Percentiles rank a stretch among this genome's conserved stretches.
Conservation (phyloP, 2,329 filamentous ascomycete species). For the Pestalotiopsis sp. region DNA sequence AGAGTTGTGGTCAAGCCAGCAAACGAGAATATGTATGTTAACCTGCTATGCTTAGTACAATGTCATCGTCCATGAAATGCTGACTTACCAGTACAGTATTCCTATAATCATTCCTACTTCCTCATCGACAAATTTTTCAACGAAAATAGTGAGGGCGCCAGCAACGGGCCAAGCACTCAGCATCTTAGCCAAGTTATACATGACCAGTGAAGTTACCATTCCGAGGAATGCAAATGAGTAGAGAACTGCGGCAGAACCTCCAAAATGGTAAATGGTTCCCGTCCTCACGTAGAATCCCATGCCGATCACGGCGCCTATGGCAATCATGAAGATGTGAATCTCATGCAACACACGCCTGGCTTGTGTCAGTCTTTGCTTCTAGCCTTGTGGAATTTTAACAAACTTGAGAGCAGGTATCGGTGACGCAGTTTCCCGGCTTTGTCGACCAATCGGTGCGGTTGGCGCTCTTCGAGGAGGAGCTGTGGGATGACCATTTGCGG, state of each 20-base stretch:
- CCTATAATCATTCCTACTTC: neutral
- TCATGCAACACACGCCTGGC: neutral
- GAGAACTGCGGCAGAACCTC: neutral
- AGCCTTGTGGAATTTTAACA: no score
- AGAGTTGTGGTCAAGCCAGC: neutral
- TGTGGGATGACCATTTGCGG: no score
- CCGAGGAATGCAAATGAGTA: neutral
- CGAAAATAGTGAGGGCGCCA: neutral
- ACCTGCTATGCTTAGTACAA: neutral
- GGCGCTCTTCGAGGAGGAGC: no score
- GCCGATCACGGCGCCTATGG: neutral
- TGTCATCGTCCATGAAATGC: neutral
- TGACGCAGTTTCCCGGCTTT: no score
- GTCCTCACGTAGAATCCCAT: neutral
- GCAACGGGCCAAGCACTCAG: neutral
- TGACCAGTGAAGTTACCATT: neutral
- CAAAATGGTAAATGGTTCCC: neutral
- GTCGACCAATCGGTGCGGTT: no score
- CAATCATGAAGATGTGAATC: neutral
- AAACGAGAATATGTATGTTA: neutral
- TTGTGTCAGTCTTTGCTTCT: no score
- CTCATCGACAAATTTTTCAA: neutral
- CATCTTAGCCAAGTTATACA: neutral
- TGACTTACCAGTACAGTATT: neutral
- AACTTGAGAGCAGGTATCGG: no score